phyloP scores from a whole-genome alignment of 331 rosid species.

The Acacia concinna region DNA sequence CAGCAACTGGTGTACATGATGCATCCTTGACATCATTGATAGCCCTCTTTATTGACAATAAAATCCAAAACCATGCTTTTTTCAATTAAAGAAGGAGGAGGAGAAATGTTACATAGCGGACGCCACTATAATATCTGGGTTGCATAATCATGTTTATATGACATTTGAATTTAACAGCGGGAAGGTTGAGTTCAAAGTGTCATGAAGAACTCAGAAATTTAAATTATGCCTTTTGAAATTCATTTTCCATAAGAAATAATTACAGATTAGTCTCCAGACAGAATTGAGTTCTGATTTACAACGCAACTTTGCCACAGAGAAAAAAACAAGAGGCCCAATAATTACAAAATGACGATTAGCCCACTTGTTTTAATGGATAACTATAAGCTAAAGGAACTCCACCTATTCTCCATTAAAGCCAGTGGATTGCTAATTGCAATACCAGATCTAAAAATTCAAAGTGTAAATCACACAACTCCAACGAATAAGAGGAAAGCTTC shows the following conservation, averaged over 20 bases:
- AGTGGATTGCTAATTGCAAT: background rate
- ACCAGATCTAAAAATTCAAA: conserved; percentile 12
- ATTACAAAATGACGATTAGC: background rate
- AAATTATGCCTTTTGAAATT: background rate
- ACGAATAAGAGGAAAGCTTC: background rate
- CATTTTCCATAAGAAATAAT: background rate
- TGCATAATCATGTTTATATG: background rate
- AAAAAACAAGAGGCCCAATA: background rate
- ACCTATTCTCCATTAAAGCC: background rate
- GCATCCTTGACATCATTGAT: conserved; percentile 11
- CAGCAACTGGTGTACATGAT: background rate
- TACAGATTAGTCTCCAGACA: background rate
- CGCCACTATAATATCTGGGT: background rate
- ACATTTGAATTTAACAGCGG: conserved; percentile 1
- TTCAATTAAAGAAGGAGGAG: background rate
- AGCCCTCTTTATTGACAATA: conserved; percentile 3
- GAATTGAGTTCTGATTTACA: background rate
- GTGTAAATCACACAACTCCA: background rate
- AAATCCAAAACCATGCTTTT: conserved; percentile 21
- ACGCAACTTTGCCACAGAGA: background rate
- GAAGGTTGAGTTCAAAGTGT: conserved; percentile 22
- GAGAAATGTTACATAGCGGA: background rate
- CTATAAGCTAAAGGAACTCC: background rate
- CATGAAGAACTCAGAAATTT: conserved; percentile 15
- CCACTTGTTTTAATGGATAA: background rate